Evolutionary conservation across 176 grass and related monocot genomes (phyloP).

Genomic region (Poa pratensis): DNA sequence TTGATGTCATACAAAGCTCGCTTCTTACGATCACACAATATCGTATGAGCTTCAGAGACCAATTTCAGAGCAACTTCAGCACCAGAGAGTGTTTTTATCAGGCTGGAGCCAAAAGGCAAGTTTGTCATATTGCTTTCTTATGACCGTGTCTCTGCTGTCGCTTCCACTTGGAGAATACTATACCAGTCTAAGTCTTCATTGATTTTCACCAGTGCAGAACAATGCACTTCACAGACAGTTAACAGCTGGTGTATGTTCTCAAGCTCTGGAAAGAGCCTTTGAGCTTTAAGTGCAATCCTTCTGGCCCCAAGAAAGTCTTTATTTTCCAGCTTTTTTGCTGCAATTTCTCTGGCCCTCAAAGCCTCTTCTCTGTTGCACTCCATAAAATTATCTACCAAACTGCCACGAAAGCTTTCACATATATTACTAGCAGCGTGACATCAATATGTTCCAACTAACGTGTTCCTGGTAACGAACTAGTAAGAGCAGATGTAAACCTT

Average conservation of each 20-base stretch:
- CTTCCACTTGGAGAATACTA: slow-evolving; percentile 62
- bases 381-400: slow-evolving; percentile 42
- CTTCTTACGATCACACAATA: slow-evolving; percentile 53
- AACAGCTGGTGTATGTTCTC: slow-evolving; percentile 64
- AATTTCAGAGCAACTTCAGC: slow-evolving; percentile 76
- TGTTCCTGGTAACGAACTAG: background rate
- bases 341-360: slow-evolving; percentile 62
- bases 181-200: slow-evolving; percentile 66
- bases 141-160: slow-evolving; percentile 47
- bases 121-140: slow-evolving; percentile 65
- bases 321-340: slow-evolving; percentile 54
- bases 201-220: slow-evolving; percentile 48
- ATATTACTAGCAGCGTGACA: slow-evolving; percentile 15
- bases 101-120: slow-evolving; percentile 71
- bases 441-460: slow-evolving; percentile 1
- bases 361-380: slow-evolving; percentile 78
- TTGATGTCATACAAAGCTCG: slow-evolving; percentile 62
- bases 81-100: slow-evolving; percentile 69
- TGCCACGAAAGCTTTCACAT: slow-evolving; percentile 24
- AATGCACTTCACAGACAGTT: slow-evolving; percentile 68
- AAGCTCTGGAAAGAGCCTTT: slow-evolving; percentile 68
- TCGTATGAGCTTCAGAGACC: slow-evolving; percentile 63
- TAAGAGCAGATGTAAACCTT: background rate
- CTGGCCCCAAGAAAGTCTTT: slow-evolving; percentile 61
- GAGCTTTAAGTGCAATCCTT: slow-evolving; percentile 63